A percentile compares a stretch with the other conserved stretches of the same genome.
Evolutionary conservation across 1,284 basidiomycete genomes (phyloP).

Genomic region (Ustilago lituana): DNA sequence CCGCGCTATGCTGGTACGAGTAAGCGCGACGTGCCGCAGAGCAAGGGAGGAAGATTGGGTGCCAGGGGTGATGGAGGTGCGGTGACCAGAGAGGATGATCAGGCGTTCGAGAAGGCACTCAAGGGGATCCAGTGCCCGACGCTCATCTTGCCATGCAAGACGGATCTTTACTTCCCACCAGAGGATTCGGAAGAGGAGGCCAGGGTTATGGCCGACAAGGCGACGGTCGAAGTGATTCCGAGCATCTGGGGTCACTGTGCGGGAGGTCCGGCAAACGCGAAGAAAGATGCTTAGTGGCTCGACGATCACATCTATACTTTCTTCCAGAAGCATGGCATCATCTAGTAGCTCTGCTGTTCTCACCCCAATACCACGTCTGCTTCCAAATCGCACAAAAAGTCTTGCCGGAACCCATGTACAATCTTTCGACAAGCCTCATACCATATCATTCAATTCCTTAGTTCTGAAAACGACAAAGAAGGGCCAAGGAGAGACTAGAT

Average conservation of each 20-base stretch:
- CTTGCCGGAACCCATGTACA: no score
- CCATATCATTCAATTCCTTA: no score
- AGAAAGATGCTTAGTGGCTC: slow-evolving; percentile 45
- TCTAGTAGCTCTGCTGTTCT: no score
- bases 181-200: slow-evolving; percentile 44
- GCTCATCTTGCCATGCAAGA: slow-evolving; percentile 42
- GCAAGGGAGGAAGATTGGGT: slow-evolving; percentile 18
- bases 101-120: slow-evolving; percentile 42
- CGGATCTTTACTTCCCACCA: slow-evolving; percentile 56
- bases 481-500: slow-evolving; percentile 32
- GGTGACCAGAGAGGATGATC: slow-evolving; percentile 25
- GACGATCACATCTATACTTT: slow-evolving; percentile 36
- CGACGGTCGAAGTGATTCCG: slow-evolving; percentile 44
- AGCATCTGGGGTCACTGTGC: slow-evolving; percentile 56
- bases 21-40: slow-evolving; percentile 17
- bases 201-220: slow-evolving; percentile 32
- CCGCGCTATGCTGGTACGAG: slow-evolving; percentile 35
- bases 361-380: no score
- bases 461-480: no score
- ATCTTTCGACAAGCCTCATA: no score
- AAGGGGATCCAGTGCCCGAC: slow-evolving; percentile 36
- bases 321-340: slow-evolving; percentile 34
- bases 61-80: slow-evolving; percentile 18
- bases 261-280: slow-evolving; percentile 41
- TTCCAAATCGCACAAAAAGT: no score